Conservation (phyloP, 495 filamentous ascomycete genomes). For the Tuber brumale region DNA sequence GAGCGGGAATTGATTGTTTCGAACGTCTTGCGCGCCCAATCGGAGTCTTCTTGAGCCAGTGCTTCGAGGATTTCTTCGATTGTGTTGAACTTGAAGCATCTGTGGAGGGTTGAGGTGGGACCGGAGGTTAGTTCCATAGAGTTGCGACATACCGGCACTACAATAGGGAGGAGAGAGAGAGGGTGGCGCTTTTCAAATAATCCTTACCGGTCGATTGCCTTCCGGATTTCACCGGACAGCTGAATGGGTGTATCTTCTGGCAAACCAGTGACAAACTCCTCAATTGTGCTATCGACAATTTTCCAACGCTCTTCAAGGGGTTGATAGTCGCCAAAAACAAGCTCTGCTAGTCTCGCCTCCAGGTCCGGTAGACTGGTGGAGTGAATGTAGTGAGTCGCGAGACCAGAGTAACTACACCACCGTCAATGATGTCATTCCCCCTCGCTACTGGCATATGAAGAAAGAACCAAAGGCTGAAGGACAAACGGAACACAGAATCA, state of each 20-base stretch:
- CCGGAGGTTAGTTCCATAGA: slow-evolving; percentile 8
- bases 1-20: slow-evolving; percentile 64
- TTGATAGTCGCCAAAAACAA: slow-evolving; percentile 74
- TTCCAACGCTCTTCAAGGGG: slow-evolving; percentile 54
- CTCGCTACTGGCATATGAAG: neutral
- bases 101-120: neutral
- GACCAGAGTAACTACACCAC: slow-evolving; percentile 56
- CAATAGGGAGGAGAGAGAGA: neutral
- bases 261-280: slow-evolving; percentile 80
- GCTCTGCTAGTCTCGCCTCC: slow-evolving; percentile 77
- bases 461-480: neutral
- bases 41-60: slow-evolving; percentile 52
- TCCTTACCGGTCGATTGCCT: slow-evolving; percentile 64
- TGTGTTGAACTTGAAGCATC: slow-evolving; percentile 60
- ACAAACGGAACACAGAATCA: slow-evolving; percentile 1
- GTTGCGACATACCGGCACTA: neutral
- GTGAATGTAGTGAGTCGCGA: slow-evolving; percentile 93
- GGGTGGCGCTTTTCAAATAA: neutral
- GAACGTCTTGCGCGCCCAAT: slow-evolving; percentile 72
- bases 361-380: slow-evolving; percentile 72
- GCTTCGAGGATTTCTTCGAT: slow-evolving; percentile 65
- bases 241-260: slow-evolving; percentile 61
- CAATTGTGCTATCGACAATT: slow-evolving; percentile 78
- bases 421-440: slow-evolving; percentile 5
- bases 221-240: slow-evolving; percentile 58